These are phyloP conservation scores for Dittrichia graveolens DNA, from an alignment of 129 eudicot genomes.

Conservation along the genomic window DNA sequence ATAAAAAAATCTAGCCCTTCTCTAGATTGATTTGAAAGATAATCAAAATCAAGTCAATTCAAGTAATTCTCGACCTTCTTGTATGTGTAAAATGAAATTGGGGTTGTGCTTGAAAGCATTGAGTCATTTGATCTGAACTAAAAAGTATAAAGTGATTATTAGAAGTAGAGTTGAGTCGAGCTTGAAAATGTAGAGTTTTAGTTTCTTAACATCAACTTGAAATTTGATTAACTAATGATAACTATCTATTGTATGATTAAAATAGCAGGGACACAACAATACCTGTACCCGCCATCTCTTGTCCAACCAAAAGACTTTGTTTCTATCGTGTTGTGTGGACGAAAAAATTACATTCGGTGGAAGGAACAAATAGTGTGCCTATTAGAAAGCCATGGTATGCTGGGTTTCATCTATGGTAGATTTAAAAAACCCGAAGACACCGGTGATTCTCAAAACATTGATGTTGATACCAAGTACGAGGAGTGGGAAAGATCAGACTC, in stretches of 20 bases:
- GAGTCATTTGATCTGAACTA: no score
- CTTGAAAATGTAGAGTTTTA: no score
- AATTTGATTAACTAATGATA: background rate
- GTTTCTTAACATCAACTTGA: no score
- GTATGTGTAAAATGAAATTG: no score
- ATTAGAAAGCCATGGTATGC: conserved; percentile 7
- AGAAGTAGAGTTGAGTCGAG: no score
- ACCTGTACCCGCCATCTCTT: conserved; percentile 8
- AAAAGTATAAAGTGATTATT: no score
- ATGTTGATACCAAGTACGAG: background rate
- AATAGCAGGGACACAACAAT: conserved; percentile 13
- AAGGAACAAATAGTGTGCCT: conserved; percentile 7
- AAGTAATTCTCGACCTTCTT: no score
- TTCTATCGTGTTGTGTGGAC: background rate
- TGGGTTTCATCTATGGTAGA: background rate
- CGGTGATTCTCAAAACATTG: no score
- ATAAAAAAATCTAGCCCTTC: no score
- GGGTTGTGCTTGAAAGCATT: no score
- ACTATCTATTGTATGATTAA: background rate
- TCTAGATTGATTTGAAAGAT: no score
- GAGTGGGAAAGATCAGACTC: conserved; percentile 15
- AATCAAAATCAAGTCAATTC: no score
- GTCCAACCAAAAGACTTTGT: conserved; percentile 1
- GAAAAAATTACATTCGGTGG: conserved; percentile 4
- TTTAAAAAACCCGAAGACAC: background rate